A percentile compares a stretch with the other conserved stretches of the same genome.
Evolutionary conservation across 305 asterid genomes (phyloP).

Genomic region (Caryopteris hybrid): DNA sequence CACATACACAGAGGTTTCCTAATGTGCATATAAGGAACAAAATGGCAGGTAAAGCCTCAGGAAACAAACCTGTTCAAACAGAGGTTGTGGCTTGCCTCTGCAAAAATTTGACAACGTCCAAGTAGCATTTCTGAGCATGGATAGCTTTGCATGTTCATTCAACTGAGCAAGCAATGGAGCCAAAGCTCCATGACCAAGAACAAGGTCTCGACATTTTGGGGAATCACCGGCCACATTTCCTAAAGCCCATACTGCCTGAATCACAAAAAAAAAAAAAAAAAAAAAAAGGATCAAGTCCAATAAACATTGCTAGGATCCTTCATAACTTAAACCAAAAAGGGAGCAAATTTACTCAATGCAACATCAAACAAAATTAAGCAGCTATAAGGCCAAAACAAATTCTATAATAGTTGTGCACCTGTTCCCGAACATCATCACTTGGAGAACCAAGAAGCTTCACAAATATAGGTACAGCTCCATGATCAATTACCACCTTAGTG

Average conservation of each 20-base stretch:
- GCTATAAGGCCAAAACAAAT: background rate
- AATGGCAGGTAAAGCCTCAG: background rate
- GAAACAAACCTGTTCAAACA: slow-evolving; percentile 66
- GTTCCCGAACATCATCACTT: slow-evolving; percentile 94
- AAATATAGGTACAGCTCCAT: slow-evolving; percentile 85
- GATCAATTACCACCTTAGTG: slow-evolving; percentile 86
- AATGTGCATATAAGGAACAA: background rate
- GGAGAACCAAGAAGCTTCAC: slow-evolving; percentile 79
- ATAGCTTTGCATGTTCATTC: slow-evolving; percentile 73
- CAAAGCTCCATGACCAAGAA: slow-evolving; percentile 74
- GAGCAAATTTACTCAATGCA: background rate
- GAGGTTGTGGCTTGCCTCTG: slow-evolving; percentile 92
- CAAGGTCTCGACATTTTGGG: slow-evolving; percentile 89
- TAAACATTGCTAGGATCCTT: background rate
- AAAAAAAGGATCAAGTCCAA: too few species aligned
- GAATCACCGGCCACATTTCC: slow-evolving; percentile 98
- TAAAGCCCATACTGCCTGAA: slow-evolving; percentile 96
- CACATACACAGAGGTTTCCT: background rate
- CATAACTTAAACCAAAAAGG: background rate
- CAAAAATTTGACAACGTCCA: slow-evolving; percentile 95
- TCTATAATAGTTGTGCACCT: slow-evolving; percentile 35
- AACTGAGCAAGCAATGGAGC: slow-evolving; percentile 69
- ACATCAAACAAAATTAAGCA: background rate
- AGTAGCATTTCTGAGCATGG: slow-evolving; percentile 96
- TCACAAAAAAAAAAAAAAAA: background rate